Percentiles rank a stretch among this genome's conserved stretches.
phyloP scores from a whole-genome alignment of 2,329 filamentous ascomycete species.

The Colletotrichum eremochloae region DNA sequence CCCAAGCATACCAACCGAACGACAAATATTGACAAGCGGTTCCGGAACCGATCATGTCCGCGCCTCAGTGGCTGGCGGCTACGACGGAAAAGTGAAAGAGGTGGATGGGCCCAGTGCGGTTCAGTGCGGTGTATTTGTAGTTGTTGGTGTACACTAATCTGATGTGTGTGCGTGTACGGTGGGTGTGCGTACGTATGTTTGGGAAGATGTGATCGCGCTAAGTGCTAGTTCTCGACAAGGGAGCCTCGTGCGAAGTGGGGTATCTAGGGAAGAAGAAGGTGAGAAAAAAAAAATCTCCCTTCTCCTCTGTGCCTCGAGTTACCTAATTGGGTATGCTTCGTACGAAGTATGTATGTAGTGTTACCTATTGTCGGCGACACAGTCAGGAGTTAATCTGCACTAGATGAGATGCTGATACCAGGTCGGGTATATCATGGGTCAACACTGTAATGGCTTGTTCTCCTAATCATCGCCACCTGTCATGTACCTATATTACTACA shows the following conservation, averaged over 20 bases:
- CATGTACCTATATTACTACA: too few relatives aligned
- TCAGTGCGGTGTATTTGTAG: not conserved
- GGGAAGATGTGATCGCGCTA: slow-evolving; percentile 14
- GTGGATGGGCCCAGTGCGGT: not conserved
- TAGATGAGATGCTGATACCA: not conserved
- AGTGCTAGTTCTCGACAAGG: slow-evolving; percentile 30
- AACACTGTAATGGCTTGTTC: not conserved
- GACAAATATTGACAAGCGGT: not conserved
- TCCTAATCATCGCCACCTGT: not conserved
- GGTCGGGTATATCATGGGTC: not conserved
- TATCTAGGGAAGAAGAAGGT: not conserved
- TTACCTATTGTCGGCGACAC: not conserved
- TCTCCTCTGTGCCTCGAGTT: not conserved
- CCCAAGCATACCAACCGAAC: not conserved
- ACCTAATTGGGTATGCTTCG: too few relatives aligned
- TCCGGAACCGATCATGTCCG: slow-evolving; percentile 27
- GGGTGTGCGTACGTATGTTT: not conserved
- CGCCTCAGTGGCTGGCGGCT: slow-evolving; percentile 31
- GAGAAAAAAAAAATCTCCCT: too few relatives aligned
- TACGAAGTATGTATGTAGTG: too few relatives aligned
- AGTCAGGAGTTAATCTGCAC: not conserved
- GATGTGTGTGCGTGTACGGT: not conserved
- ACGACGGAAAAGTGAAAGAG: not conserved
- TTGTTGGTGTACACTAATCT: not conserved
- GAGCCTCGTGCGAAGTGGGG: slow-evolving; percentile 39